Base-by-base conservation (phyloP, 2,329 filamentous ascomycete genomes). In the Fusarium longipes region DNA sequence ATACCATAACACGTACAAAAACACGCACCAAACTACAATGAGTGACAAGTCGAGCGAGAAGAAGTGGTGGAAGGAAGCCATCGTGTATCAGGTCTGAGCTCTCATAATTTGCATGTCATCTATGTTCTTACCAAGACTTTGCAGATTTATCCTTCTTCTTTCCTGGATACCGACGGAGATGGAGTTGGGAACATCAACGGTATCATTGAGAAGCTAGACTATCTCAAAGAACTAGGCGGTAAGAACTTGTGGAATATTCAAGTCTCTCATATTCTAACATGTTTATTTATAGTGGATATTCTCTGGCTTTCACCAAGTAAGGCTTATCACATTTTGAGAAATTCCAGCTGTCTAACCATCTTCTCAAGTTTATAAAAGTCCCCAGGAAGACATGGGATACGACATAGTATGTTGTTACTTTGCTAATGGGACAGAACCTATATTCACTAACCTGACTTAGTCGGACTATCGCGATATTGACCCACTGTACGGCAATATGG, bases 71-170 rank as follows among this genome's bases (percentile, higher is more conserved):
- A 54, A 57, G 9, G 38, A 54, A 14, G 54, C 54, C 1, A 43
- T 36, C 15, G 38, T 57, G 0, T 53, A 57, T 15, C 54, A 57
- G 47, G 54, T 57, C 8, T 36, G 18, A 18, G 9, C 29, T 6
- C 0, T 6, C 8, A n/a, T 6, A 8, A 38, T 1, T n/a, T n/a
- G n/a, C n/a, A n/a, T n/a, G n/a, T 5, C 5, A 2, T 4, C 11
- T n/a, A 42, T 17, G 9, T 3, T 6, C 4, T 8, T 20, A 17
- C 12, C 29, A 4, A 38, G 24, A 5, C n/a, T 2, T 2, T 4
- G 4, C 5, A 88, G 70, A 85, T 88, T 65, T 88, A 87, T 70
- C 84, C 84, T 1, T 80, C 84, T n/a, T 83, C 80, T 17, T 87
- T 86, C 76, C 81, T 82, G 40, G 84, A 86, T 69, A 82, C 81